Evolutionary conservation across 352 stramenopile species (phyloP).

Genomic region (Phytophthora syringae): DNA sequence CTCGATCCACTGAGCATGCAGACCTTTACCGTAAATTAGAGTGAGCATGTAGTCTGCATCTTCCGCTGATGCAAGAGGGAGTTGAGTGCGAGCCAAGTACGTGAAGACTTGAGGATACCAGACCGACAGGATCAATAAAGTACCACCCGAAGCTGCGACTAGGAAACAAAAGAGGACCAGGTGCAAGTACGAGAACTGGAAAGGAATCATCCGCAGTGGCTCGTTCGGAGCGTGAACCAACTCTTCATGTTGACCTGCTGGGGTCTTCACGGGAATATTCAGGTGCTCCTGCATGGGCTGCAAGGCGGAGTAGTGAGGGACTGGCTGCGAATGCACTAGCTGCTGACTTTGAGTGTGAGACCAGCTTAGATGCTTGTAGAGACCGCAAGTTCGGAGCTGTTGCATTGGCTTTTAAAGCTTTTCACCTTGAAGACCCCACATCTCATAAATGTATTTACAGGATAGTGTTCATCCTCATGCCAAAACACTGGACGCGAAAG

Average conservation of each 20-base stretch:
- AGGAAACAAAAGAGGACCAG: slow-evolving; percentile 45
- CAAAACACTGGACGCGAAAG: too few relatives aligned
- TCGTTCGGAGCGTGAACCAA: slow-evolving; percentile 60
- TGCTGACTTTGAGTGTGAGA: too few relatives aligned
- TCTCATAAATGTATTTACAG: too few relatives aligned
- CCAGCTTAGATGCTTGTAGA: too few relatives aligned
- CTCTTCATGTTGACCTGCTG: slow-evolving; percentile 20
- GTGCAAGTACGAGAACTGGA: slow-evolving; percentile 48
- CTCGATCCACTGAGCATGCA: slow-evolving; percentile 54
- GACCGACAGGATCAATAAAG: slow-evolving; percentile 49
- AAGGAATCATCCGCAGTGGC: slow-evolving; percentile 48
- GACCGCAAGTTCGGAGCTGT: too few relatives aligned
- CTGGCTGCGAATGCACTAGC: not conserved
- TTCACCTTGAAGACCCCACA: too few relatives aligned
- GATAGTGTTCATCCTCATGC: too few relatives aligned
- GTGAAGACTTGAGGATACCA: slow-evolving; percentile 81
- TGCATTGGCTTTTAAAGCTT: too few relatives aligned
- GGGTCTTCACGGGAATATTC: slow-evolving; percentile 26
- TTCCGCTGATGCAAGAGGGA: slow-evolving; percentile 32
- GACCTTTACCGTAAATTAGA: slow-evolving; percentile 47
- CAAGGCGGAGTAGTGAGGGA: slow-evolving; percentile 2
- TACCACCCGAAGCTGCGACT: slow-evolving; percentile 30
- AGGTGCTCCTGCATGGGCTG: slow-evolving; percentile 24
- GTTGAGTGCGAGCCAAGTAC: slow-evolving; percentile 44
- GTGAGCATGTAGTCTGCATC: slow-evolving; percentile 61